phyloP scores from a whole-genome alignment of 2,329 filamentous ascomycete genomes.

The Beauveria caledonica region DNA sequence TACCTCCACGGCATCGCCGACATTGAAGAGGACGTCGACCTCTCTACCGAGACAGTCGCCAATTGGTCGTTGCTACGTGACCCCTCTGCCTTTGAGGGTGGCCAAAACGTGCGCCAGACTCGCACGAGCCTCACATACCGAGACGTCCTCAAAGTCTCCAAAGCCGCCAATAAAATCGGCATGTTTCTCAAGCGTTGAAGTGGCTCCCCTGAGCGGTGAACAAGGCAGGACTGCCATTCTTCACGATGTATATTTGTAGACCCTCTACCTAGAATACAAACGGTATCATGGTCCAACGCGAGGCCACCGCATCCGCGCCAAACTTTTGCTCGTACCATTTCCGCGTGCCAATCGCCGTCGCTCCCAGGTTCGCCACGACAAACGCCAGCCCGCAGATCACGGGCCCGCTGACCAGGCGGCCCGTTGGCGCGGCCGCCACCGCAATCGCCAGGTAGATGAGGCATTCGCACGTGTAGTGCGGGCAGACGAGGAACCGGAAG shows the following conservation, averaged over 20 bases:
- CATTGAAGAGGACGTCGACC: constrained; percentile 54
- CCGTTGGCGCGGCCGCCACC: constrained; percentile 62
- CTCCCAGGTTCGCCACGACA: constrained; percentile 68
- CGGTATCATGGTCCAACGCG: constrained; percentile 71
- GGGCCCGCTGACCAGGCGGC: constrained; percentile 61
- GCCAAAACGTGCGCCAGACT: constrained; percentile 47
- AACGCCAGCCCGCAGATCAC: constrained; percentile 63
- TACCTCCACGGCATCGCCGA: constrained; percentile 70
- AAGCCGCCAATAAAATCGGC: constrained; percentile 59
- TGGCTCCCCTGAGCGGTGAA: neutral
- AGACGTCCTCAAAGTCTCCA: constrained; percentile 78
- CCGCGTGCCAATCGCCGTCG: constrained; percentile 71
- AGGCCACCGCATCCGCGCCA: constrained; percentile 52
- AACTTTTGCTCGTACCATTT: constrained; percentile 75
- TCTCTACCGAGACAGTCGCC: constrained; percentile 53
- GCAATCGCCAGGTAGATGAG: constrained; percentile 74
- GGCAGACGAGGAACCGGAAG: constrained; percentile 68
- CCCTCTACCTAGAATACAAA: constrained; percentile 43
- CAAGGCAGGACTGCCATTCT: neutral
- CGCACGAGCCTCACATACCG: constrained; percentile 72
- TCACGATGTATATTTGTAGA: neutral
- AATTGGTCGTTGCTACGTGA: constrained; percentile 64
- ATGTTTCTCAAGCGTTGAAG: constrained; percentile 34
- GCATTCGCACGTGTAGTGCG: constrained; percentile 89
- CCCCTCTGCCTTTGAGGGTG: constrained; percentile 35